These are phyloP conservation scores for Cytospora chrysosperma DNA, from an alignment of 2,329 filamentous ascomycete genomes.

Conservation along the genomic window DNA sequence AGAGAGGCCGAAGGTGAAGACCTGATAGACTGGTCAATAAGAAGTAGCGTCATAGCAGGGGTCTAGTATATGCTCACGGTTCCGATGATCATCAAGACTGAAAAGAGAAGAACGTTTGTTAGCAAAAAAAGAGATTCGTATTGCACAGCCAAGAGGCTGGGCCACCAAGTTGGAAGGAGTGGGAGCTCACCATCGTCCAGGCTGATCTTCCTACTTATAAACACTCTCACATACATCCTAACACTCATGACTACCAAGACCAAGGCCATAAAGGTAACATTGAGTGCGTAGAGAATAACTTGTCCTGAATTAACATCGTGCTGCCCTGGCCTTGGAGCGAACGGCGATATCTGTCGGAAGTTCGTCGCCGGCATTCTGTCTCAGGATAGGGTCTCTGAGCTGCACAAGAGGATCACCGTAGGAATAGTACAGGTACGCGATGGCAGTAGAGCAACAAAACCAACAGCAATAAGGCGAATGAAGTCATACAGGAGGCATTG, in stretches of 20 bases:
- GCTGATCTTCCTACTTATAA: neutral
- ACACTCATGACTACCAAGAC: neutral
- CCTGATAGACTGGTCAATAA: neutral
- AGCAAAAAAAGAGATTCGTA: neutral
- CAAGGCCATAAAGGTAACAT: neutral
- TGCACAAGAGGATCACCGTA: neutral
- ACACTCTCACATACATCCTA: neutral
- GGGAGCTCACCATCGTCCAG: neutral
- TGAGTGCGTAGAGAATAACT: neutral
- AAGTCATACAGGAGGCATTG: too few relatives aligned
- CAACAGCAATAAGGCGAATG: too few relatives aligned
- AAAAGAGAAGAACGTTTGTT: neutral
- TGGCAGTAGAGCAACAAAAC: too few relatives aligned
- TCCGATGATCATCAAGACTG: neutral
- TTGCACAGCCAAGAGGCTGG: neutral
- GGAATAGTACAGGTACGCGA: neutral
- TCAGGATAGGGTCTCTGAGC: neutral
- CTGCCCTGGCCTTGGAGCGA: neutral
- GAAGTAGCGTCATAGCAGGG: neutral
- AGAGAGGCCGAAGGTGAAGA: neutral
- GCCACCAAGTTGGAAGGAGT: neutral
- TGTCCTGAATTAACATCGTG: neutral
- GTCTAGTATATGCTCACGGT: neutral
- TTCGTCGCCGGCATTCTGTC: neutral
- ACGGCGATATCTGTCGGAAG: neutral